Evolutionary conservation across 495 filamentous ascomycete genomes (phyloP).

Genomic region (Penicillium daleae): DNA sequence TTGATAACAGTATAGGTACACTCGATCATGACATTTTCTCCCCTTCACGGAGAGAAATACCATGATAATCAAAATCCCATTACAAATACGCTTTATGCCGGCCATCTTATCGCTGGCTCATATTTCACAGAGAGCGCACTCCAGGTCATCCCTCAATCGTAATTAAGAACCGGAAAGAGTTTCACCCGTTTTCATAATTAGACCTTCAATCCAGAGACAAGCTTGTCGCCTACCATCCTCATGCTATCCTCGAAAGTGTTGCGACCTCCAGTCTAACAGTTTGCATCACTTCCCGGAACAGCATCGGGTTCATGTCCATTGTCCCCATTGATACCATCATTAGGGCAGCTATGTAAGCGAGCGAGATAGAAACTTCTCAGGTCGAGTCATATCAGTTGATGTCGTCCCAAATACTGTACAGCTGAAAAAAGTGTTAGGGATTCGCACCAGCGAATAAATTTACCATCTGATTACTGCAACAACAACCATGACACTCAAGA

Average conservation of each 20-base stretch:
- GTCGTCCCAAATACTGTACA: slow-evolving; percentile 73
- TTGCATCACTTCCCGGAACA: slow-evolving; percentile 51
- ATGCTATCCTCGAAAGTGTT: slow-evolving; percentile 56
- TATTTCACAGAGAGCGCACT: too few relatives aligned
- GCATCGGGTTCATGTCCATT: slow-evolving; percentile 54
- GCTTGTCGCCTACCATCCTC: slow-evolving; percentile 47
- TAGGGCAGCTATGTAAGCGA: slow-evolving; percentile 60
- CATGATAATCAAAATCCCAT: background rate
- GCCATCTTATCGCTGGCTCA: too few relatives aligned
- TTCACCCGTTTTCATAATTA: background rate
- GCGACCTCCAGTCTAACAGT: slow-evolving; percentile 50
- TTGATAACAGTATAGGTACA: too few relatives aligned
- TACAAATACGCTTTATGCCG: background rate
- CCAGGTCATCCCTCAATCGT: too few relatives aligned
- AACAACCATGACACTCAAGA: slow-evolving; percentile 65
- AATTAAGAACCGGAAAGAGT: too few relatives aligned
- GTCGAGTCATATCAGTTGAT: slow-evolving; percentile 58
- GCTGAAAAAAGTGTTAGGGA: slow-evolving; percentile 26
- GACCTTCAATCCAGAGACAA: slow-evolving; percentile 26
- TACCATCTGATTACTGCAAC: slow-evolving; percentile 60
- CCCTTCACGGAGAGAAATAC: background rate
- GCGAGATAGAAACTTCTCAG: slow-evolving; percentile 60
- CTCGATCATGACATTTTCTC: background rate
- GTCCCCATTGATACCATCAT: slow-evolving; percentile 48
- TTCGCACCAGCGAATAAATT: background rate